Percentiles rank a stretch among this genome's conserved stretches.
Conservation (phyloP, 306 rosid genomes). For the Corylus avellana region DNA sequence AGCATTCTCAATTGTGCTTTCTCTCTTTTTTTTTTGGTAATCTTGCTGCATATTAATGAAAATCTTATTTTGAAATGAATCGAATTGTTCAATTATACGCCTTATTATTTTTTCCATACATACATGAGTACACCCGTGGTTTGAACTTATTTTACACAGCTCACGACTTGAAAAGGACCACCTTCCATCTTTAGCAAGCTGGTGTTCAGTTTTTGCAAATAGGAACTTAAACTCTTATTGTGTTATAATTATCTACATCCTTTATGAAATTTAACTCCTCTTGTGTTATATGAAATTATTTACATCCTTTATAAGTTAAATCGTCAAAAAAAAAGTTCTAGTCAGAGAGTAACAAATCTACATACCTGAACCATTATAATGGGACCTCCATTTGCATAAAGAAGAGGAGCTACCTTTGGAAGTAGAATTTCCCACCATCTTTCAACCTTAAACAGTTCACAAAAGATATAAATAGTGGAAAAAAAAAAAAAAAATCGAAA, state of each 20-base stretch:
- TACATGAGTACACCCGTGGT: neutral
- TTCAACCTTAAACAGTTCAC: constrained; percentile 62
- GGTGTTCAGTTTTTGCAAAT: neutral
- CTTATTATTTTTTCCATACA: neutral
- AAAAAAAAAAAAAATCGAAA: neutral
- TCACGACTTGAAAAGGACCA: neutral
- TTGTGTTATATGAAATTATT: neutral
- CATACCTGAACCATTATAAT: constrained; percentile 93
- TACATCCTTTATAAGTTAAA: neutral
- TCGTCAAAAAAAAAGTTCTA: constrained; percentile 11
- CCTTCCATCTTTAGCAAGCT: neutral
- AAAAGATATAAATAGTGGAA: constrained; percentile 14
- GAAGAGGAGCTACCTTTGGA: constrained; percentile 74
- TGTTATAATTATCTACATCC: no score
- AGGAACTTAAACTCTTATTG: neutral
- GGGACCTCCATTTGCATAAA: constrained; percentile 81
- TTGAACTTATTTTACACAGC: neutral
- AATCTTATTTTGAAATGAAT: neutral
- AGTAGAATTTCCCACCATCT: constrained; percentile 87
- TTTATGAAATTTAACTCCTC: neutral
- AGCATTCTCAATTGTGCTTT: neutral
- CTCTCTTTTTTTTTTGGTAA: neutral
- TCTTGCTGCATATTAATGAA: neutral
- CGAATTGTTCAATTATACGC: neutral
- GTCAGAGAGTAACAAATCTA: constrained; percentile 2